Percentiles rank a stretch among this genome's conserved stretches.
Conservation (phyloP, 2,329 filamentous ascomycete genomes). For the Ophiostoma fasciatum region DNA sequence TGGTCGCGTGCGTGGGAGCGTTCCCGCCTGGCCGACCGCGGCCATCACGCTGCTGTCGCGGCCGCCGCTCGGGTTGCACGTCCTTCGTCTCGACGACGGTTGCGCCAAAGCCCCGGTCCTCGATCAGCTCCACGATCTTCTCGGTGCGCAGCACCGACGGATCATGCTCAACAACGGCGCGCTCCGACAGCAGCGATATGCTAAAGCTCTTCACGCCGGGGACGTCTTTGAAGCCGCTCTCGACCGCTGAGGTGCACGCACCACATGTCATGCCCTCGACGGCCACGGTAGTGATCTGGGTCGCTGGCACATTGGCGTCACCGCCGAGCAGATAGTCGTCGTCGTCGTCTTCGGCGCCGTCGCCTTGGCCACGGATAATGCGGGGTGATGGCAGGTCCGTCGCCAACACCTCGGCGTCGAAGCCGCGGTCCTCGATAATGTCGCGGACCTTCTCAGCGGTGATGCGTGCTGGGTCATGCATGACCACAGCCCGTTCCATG, state of each 20-base stretch:
- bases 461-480: slow-evolving; percentile 67
- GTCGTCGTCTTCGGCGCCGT: slow-evolving; percentile 17
- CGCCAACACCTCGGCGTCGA: slow-evolving; percentile 78
- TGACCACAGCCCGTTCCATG: slow-evolving; percentile 88
- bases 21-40: slow-evolving; percentile 35
- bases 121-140: slow-evolving; percentile 43
- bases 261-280: slow-evolving; percentile 86
- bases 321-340: slow-evolving; percentile 25
- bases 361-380: no score
- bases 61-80: slow-evolving; percentile 20
- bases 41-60: slow-evolving; percentile 18
- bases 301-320: slow-evolving; percentile 22
- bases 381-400: slow-evolving; percentile 54
- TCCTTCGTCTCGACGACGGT: slow-evolving; percentile 58
- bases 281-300: slow-evolving; percentile 61
- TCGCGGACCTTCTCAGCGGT: slow-evolving; percentile 64
- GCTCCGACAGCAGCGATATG: slow-evolving; percentile 71
- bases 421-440: slow-evolving; percentile 81
- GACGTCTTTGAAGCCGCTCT: slow-evolving; percentile 63
- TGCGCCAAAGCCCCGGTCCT: slow-evolving; percentile 67
- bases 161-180: slow-evolving; percentile 76
- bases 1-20: slow-evolving; percentile 42
- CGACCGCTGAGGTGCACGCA: slow-evolving; percentile 74
- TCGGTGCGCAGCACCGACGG: slow-evolving; percentile 34
- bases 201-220: slow-evolving; percentile 60